Percentiles rank a stretch among this genome's conserved stretches.
phyloP scores from a whole-genome alignment of 148 eudicot genomes.

The Salicornia ramosissima region DNA sequence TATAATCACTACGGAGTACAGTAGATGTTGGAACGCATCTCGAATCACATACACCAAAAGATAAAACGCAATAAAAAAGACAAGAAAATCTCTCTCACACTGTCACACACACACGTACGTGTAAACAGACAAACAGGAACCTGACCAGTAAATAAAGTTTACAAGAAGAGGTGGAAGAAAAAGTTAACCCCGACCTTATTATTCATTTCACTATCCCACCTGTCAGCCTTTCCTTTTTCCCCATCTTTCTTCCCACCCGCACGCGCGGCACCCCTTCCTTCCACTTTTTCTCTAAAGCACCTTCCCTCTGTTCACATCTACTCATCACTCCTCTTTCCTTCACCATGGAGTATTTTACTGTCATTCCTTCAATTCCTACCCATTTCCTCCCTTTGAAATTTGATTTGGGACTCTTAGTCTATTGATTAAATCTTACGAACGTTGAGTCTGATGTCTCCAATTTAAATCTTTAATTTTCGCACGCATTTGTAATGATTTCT shows the following conservation, averaged over 20 bases:
- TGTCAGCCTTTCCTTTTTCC: slow-evolving; percentile 23
- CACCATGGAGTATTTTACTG: background rate
- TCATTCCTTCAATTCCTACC: background rate
- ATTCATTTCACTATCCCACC: slow-evolving; percentile 18
- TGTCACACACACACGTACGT: background rate
- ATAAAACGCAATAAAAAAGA: background rate
- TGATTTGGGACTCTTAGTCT: too few species aligned
- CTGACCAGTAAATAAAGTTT: background rate
- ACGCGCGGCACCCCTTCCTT: slow-evolving; percentile 26
- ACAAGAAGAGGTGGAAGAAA: background rate
- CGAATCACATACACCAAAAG: too few species aligned
- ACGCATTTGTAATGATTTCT: too few species aligned
- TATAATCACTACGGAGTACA: too few species aligned
- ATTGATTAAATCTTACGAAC: too few species aligned
- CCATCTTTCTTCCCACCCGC: slow-evolving; percentile 26
- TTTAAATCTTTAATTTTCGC: too few species aligned
- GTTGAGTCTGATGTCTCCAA: too few species aligned
- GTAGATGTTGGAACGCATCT: too few species aligned
- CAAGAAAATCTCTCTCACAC: background rate
- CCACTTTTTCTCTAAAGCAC: background rate
- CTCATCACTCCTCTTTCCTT: background rate
- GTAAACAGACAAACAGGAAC: slow-evolving; percentile 6
- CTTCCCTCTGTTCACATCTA: slow-evolving; percentile 8
- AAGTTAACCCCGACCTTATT: slow-evolving; percentile 20
- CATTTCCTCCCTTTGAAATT: slow-evolving; percentile 15